These are phyloP conservation scores for Triticum turgidum DNA, from an alignment of 176 grass and related monocot genomes.

Conservation along the genomic window DNA sequence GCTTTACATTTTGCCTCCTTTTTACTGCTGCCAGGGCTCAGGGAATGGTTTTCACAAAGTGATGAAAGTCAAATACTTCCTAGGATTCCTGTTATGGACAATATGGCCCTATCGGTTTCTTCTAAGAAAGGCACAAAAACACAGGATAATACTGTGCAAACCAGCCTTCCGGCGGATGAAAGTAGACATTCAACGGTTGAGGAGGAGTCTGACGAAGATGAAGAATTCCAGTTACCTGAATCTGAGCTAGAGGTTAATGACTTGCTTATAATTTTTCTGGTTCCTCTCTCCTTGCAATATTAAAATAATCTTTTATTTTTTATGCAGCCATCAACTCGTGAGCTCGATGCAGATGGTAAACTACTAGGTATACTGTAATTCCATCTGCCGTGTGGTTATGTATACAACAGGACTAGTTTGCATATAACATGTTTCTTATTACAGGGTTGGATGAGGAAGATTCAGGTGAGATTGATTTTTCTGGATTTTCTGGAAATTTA, in stretches of 20 bases:
- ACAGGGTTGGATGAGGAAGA: constrained; percentile 59
- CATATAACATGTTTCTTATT: constrained; percentile 19
- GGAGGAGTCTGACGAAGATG: constrained; percentile 94
- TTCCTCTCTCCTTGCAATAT: background rate
- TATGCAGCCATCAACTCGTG: constrained; percentile 54
- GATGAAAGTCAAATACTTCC: constrained; percentile 74
- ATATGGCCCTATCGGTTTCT: constrained; percentile 54
- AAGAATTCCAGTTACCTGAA: constrained; percentile 64
- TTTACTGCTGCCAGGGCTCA: constrained; percentile 55
- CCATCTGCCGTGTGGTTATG: constrained; percentile 21
- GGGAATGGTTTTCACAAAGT: constrained; percentile 96
- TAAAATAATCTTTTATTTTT: constrained; percentile 30
- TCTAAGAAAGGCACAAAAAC: constrained; percentile 67
- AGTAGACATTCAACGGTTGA: constrained; percentile 61
- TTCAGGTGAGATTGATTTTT: constrained; percentile 67
- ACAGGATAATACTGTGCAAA: constrained; percentile 49
- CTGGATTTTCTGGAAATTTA: constrained; percentile 92
- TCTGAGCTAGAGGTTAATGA: constrained; percentile 58
- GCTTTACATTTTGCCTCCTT: background rate
- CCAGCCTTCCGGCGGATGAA: constrained; percentile 39
- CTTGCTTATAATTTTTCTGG: constrained; percentile 15
- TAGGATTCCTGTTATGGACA: constrained; percentile 80
- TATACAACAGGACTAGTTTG: background rate
- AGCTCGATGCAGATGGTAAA: constrained; percentile 37
- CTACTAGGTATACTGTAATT: constrained; percentile 47